Evolutionary conservation across 1,139 yeast species (phyloP).

Genomic region (Candida glucosophila): DNA sequence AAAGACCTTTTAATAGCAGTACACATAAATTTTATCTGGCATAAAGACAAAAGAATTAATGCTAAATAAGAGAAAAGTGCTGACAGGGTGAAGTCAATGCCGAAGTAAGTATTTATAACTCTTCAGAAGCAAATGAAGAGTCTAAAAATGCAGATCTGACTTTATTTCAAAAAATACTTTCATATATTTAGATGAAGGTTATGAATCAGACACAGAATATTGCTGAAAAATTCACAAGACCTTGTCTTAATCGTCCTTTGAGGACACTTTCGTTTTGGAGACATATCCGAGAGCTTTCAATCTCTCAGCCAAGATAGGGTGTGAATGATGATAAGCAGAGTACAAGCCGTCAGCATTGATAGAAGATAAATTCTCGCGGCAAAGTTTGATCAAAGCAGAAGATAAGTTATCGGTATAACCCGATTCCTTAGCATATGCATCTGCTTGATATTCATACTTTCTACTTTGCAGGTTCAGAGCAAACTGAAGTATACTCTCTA

Average conservation of each 20-base stretch:
- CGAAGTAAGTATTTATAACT: too few species aligned
- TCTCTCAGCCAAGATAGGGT: slow-evolving; percentile 87
- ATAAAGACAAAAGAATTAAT: slow-evolving; percentile 1
- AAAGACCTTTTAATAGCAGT: too few species aligned
- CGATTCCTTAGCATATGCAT: slow-evolving; percentile 65
- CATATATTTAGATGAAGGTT: not conserved
- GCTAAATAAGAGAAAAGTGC: not conserved
- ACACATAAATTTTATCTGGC: slow-evolving; percentile 3
- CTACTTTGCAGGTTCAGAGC: slow-evolving; percentile 64
- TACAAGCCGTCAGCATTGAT: slow-evolving; percentile 85
- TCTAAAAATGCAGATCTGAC: too few species aligned
- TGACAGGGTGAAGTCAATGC: too few species aligned
- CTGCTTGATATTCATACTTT: slow-evolving; percentile 90
- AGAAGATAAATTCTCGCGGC: slow-evolving; percentile 71
- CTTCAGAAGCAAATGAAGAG: too few species aligned
- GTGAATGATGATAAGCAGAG: slow-evolving; percentile 83
- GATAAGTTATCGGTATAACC: slow-evolving; percentile 68
- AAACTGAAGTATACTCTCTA: slow-evolving; percentile 63
- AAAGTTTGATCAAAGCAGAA: slow-evolving; percentile 64
- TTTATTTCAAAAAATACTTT: not conserved
- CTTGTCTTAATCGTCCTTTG: too few species aligned
- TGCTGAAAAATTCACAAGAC: too few species aligned
- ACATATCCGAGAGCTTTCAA: slow-evolving; percentile 58
- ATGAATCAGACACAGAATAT: not conserved
- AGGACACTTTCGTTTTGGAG: slow-evolving; percentile 38